phyloP scores from a whole-genome alignment of 148 eudicot species.

The Beta vulgaris region DNA sequence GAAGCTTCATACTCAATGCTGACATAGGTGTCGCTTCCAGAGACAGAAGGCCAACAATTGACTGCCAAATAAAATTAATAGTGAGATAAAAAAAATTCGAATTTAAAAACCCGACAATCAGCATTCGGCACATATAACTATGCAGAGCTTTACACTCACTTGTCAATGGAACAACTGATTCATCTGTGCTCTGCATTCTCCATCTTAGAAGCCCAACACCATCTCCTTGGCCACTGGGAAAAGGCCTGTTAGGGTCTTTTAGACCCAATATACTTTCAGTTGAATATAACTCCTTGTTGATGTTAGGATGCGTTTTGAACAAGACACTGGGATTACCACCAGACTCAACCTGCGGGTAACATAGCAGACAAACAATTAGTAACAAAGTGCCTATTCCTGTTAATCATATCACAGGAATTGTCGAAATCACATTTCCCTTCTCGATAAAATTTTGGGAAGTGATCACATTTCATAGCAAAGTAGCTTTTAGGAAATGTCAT shows the following conservation, averaged over 20 bases:
- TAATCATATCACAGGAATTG: not conserved
- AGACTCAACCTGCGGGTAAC: constrained; percentile 64
- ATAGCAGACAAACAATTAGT: constrained; percentile 10
- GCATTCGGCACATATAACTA: not conserved
- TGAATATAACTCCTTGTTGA: constrained; percentile 76
- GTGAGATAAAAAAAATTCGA: not conserved
- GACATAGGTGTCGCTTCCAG: constrained; percentile 91
- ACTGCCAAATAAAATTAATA: constrained; percentile 44
- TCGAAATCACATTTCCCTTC: not conserved
- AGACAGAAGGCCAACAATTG: constrained; percentile 98
- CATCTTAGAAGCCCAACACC: constrained; percentile 88
- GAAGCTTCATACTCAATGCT: constrained; percentile 94
- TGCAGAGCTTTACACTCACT: constrained; percentile 46
- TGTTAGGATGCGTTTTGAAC: constrained; percentile 94
- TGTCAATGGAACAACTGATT: constrained; percentile 82
- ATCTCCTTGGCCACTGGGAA: constrained; percentile 84
- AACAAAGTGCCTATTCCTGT: constrained; percentile 1
- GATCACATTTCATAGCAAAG: not conserved
- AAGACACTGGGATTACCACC: constrained; percentile 70
- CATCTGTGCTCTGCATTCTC: constrained; percentile 95
- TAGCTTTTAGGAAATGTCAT: not conserved
- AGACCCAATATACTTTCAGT: constrained; percentile 85
- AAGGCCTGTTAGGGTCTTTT: constrained; percentile 90
- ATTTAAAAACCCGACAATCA: not conserved
- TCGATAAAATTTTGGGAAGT: too few species aligned